These are phyloP conservation scores for Hyphopichia burtonii DNA, from an alignment of 1,139 yeast species.

Conservation along the genomic window DNA sequence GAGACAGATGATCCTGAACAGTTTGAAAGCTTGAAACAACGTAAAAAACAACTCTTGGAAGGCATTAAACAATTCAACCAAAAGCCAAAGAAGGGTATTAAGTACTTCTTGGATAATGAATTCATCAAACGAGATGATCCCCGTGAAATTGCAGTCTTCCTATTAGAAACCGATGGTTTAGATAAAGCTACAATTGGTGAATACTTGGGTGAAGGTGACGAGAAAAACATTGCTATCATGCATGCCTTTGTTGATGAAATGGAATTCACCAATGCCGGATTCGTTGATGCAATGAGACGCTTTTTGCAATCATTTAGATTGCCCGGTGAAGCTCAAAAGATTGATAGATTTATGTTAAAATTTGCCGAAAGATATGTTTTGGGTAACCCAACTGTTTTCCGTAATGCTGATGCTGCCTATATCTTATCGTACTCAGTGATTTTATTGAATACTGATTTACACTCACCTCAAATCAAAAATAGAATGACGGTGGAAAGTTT, in stretches of 20 bases:
- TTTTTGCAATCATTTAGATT: slow-evolving; percentile 86
- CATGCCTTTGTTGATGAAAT: slow-evolving; percentile 89
- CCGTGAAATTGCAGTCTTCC: slow-evolving; percentile 66
- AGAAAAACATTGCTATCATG: slow-evolving; percentile 76
- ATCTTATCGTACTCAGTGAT: slow-evolving; percentile 90
- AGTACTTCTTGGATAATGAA: slow-evolving; percentile 56
- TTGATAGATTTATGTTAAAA: slow-evolving; percentile 93
- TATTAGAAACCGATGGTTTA: slow-evolving; percentile 74
- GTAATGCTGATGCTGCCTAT: slow-evolving; percentile 94
- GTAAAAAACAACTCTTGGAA: slow-evolving; percentile 78
- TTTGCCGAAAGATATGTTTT: slow-evolving; percentile 90
- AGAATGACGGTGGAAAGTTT: slow-evolving; percentile 90
- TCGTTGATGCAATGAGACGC: slow-evolving; percentile 82
- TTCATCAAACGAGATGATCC: slow-evolving; percentile 67
- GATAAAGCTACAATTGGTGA: slow-evolving; percentile 89
- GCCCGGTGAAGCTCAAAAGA: slow-evolving; percentile 98
- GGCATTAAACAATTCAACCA: slow-evolving; percentile 79
- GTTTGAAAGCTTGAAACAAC: slow-evolving; percentile 79
- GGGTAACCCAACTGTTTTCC: slow-evolving; percentile 82
- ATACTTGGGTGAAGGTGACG: slow-evolving; percentile 87
- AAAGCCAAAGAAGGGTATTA: slow-evolving; percentile 81
- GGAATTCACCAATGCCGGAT: slow-evolving; percentile 67
- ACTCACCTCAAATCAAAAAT: slow-evolving; percentile 79
- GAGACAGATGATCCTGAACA: slow-evolving; percentile 77
- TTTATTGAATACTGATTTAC: slow-evolving; percentile 91